Base-by-base conservation (phyloP, 768 basidiomycete species). In the Russula brevipes region DNA sequence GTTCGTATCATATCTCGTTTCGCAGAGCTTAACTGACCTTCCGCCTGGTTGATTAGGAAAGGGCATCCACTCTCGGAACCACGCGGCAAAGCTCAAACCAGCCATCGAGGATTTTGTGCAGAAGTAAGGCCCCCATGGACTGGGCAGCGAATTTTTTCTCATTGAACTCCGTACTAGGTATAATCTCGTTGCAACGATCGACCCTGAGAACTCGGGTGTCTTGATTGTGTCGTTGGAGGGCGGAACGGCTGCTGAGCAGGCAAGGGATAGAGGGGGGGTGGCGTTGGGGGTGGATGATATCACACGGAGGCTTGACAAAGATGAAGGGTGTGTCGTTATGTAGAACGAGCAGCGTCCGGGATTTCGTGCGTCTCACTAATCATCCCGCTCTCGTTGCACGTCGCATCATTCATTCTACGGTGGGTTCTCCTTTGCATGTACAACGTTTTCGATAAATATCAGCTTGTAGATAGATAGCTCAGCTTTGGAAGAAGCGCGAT, bases 31-130 rank as follows among this genome's bases (percentile, higher is more conserved):
- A 16, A 49, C 54, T 36, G 55, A 31, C 30, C 24, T 49, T 53
- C 47, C 45, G 24, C 16, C 39, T 16, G 14, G 45, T 16, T 63
- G 14, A 17, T 36, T 65, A 89, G 89, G 90, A 16, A 96, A 94
- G 75, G 94, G 94, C 10, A 77, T 94, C 35, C 96, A 98, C 74
- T 93, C 90, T 17, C 75, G 79, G 33, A 81, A 82, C 3, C 86
- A 87, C 51, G 79, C 82, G 6, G 89, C 91, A 0, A 98, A 96
- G 76, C 81, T 98, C 70, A 94, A 89, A 71, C 96, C 95, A 38
- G 95, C 94, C 6, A 87, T 98, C 54, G 88, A 92, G 72, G 86
- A 88, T 42, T 76, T 96, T 54, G 89, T 96, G 84, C 77, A 80
- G 67, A 92, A 88, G 90, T 91, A 69, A 46, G 82, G 3, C 68